Percentiles rank a stretch among this genome's conserved stretches.
phyloP scores from a whole-genome alignment of 108 stramenopile genomes.

The Cyclotella baltica region DNA sequence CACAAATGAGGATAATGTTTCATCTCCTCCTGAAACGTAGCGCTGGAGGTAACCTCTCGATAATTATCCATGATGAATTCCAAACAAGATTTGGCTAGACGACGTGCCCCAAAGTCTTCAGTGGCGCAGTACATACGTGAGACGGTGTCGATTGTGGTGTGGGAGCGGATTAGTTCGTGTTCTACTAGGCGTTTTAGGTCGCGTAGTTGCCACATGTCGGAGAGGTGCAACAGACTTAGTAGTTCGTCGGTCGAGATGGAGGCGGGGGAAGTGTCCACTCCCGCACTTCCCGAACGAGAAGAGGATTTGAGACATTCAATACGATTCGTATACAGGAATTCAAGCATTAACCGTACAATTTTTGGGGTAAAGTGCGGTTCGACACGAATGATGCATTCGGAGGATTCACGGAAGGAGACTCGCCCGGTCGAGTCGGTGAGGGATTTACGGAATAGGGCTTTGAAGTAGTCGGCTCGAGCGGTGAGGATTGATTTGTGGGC shows the following conservation, averaged over 20 bases:
- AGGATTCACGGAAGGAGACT: slow-evolving; percentile 72
- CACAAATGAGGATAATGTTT: slow-evolving; percentile 89
- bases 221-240: slow-evolving; percentile 74
- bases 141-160: slow-evolving; percentile 86
- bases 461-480: slow-evolving; percentile 97
- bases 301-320: slow-evolving; percentile 65
- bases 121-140: slow-evolving; percentile 90
- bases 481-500: slow-evolving; percentile 97
- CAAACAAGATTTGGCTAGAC: slow-evolving; percentile 82
- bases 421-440: slow-evolving; percentile 39
- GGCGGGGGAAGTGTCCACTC: slow-evolving; percentile 27
- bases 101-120: slow-evolving; percentile 84
- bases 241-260: slow-evolving; percentile 77
- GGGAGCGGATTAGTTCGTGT: slow-evolving; percentile 84
- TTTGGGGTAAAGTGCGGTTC: slow-evolving; percentile 75
- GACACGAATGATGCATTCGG: slow-evolving; percentile 79
- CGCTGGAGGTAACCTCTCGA: slow-evolving; percentile 82
- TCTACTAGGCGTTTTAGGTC: slow-evolving; percentile 90
- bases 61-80: slow-evolving; percentile 92
- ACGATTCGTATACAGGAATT: slow-evolving; percentile 96
- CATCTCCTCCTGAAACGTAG: slow-evolving; percentile 91
- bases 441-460: slow-evolving; percentile 92
- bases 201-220: slow-evolving; percentile 89
- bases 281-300: slow-evolving; percentile 2
- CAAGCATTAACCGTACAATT: slow-evolving; percentile 90